These are phyloP conservation scores for Maudiozyma serrabonitensis DNA, from an alignment of 805 yeast genomes.

Conservation along the genomic window DNA sequence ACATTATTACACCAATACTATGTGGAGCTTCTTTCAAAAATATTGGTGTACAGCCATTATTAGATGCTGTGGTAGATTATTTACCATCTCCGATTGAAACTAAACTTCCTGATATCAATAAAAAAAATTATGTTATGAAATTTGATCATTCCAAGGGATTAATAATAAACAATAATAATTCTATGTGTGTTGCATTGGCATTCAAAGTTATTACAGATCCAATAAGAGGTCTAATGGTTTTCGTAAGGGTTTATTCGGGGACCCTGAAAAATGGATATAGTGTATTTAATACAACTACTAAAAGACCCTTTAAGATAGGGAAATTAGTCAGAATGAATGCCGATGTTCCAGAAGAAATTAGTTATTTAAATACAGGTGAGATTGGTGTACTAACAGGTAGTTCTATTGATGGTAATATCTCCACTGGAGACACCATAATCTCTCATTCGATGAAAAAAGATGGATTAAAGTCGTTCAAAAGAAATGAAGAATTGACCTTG, in stretches of 20 bases:
- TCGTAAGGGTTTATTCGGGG: slow-evolving; percentile 81
- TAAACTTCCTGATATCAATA: slow-evolving; percentile 42
- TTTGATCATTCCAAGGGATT: slow-evolving; percentile 39
- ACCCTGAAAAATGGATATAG: slow-evolving; percentile 50
- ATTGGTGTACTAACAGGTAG: slow-evolving; percentile 60
- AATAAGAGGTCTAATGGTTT: slow-evolving; percentile 72
- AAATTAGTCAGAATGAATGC: slow-evolving; percentile 82
- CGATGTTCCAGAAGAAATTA: slow-evolving; percentile 67
- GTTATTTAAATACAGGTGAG: slow-evolving; percentile 58
- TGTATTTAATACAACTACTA: slow-evolving; percentile 60
- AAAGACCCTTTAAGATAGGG: slow-evolving; percentile 53
- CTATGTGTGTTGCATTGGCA: slow-evolving; percentile 69
- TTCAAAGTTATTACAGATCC: slow-evolving; percentile 88
- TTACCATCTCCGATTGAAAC: slow-evolving; percentile 76
- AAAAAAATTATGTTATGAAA: slow-evolving; percentile 21
- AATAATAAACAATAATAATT: slow-evolving; percentile 45
- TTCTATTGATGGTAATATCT: slow-evolving; percentile 43
- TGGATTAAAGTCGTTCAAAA: slow-evolving; percentile 35
- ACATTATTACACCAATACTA: slow-evolving; percentile 62
- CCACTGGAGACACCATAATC: slow-evolving; percentile 87
- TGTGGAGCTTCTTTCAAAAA: slow-evolving; percentile 91
- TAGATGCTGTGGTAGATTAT: slow-evolving; percentile 72
- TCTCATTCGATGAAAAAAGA: slow-evolving; percentile 47
- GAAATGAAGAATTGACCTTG: slow-evolving; percentile 32
- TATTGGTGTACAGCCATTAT: slow-evolving; percentile 88